A percentile compares a stretch with the other conserved stretches of the same genome.
Conservation (phyloP, 2,329 filamentous ascomycete genomes). For the Ophiostoma piceae region DNA sequence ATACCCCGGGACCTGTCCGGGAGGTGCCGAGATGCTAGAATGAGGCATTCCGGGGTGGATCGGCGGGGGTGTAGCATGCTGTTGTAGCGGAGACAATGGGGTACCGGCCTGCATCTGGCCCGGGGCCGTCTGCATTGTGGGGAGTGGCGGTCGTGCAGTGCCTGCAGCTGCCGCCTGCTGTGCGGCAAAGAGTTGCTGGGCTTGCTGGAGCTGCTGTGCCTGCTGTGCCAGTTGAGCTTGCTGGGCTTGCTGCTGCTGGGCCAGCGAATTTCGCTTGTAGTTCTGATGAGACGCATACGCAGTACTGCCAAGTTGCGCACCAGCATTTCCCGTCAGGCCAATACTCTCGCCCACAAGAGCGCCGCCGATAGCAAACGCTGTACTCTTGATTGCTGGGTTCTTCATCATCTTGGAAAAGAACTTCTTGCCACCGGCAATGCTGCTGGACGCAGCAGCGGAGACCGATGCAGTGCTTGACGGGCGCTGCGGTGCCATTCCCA, state of each 20-base stretch:
- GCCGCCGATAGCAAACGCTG: conserved; percentile 23
- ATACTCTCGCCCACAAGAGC: conserved; percentile 22
- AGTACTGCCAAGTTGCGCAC: conserved; percentile 21
- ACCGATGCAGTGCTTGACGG: not conserved
- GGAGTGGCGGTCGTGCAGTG: not conserved
- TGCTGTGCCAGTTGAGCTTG: conserved; percentile 4
- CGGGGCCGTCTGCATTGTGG: not conserved
- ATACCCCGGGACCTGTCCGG: not conserved
- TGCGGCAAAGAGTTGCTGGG: conserved; percentile 6
- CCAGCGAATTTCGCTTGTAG: conserved; percentile 18
- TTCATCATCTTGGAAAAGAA: conserved; percentile 26
- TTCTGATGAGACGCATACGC: conserved; percentile 18
- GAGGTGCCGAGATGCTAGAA: not conserved
- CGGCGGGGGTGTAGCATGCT: not conserved
- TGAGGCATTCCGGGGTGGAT: not conserved
- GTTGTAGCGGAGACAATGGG: not conserved
- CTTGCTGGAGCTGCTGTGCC: conserved; percentile 17
- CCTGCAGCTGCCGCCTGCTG: not conserved
- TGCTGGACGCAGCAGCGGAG: not conserved
- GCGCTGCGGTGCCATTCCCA: not conserved
- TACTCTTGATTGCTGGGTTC: conserved; percentile 26
- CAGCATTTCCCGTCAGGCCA: conserved; percentile 20
- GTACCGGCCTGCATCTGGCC: not conserved
- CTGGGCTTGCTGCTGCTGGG: conserved; percentile 11
- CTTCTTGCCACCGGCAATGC: not conserved